Conservation (phyloP, 345 rosid species). For the Eucalyptus victrix region DNA sequence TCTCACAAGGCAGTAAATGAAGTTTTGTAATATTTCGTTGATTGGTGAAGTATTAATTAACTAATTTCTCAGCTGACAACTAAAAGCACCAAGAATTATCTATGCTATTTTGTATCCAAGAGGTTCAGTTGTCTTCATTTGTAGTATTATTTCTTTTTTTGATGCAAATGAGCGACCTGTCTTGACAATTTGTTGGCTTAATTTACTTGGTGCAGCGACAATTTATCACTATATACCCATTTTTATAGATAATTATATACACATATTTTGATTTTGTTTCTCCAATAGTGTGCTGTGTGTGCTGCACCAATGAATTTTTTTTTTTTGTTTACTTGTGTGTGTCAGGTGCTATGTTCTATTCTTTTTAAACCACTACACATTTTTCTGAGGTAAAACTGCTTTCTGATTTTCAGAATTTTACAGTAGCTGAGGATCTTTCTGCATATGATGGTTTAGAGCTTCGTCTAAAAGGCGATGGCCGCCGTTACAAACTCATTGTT, state of each 20-base stretch:
- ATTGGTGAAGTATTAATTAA: background rate
- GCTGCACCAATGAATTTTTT: background rate
- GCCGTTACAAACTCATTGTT: conserved; percentile 69
- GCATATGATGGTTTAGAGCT: conserved; percentile 90
- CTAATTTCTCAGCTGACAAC: background rate
- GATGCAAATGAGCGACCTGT: background rate
- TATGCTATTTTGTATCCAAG: background rate
- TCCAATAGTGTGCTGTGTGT: background rate
- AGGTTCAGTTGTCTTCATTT: background rate
- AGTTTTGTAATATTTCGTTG: background rate
- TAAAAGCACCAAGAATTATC: background rate
- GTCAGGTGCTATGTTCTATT: background rate
- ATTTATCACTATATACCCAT: background rate
- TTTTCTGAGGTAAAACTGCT: background rate
- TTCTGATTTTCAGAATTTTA: conserved; percentile 51
- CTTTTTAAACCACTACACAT: background rate
- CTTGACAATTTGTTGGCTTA: background rate
- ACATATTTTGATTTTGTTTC: background rate
- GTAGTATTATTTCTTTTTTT: background rate
- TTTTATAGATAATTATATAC: background rate
- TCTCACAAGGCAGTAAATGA: background rate
- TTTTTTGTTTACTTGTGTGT: background rate
- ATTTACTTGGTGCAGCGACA: background rate
- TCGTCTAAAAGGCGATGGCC: conserved; percentile 75
- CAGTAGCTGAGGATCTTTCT: conserved; percentile 66